Conservation (phyloP, 805 yeast species). For the Wickerhamiella cacticola region DNA sequence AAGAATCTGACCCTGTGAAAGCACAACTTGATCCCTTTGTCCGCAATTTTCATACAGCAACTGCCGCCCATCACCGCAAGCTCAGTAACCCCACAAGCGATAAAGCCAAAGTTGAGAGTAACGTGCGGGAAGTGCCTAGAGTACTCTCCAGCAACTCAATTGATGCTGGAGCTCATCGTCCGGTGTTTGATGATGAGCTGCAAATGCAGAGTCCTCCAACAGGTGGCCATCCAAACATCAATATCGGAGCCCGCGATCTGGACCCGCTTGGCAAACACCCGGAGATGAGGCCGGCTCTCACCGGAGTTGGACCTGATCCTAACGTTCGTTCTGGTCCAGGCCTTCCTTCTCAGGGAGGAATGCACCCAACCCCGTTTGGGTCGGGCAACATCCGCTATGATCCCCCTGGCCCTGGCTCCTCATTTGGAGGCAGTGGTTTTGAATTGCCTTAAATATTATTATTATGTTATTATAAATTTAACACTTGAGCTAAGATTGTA, state of each 20-base stretch:
- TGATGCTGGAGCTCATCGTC: conserved; percentile 25
- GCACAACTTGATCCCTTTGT: conserved; percentile 5
- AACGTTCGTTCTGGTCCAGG: conserved; percentile 8
- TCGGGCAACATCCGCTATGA: neutral
- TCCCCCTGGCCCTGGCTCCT: conserved; percentile 4
- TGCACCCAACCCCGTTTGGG: conserved; percentile 27
- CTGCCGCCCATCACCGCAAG: conserved; percentile 8
- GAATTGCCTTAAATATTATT: neutral
- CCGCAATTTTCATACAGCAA: conserved; percentile 6
- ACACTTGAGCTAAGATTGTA: conserved; percentile 41
- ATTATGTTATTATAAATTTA: neutral
- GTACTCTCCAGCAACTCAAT: neutral
- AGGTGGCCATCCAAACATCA: conserved; percentile 14
- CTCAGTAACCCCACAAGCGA: neutral
- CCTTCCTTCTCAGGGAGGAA: conserved; percentile 20
- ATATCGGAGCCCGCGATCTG: conserved; percentile 31
- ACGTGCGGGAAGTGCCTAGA: neutral
- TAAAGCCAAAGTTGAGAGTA: neutral
- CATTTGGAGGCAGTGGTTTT: neutral
- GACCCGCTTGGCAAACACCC: conserved; percentile 33
- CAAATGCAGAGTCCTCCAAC: conserved; percentile 20
- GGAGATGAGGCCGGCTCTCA: conserved; percentile 22
- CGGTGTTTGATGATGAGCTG: conserved; percentile 37
- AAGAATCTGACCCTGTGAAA: neutral
- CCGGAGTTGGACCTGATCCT: conserved; percentile 18